Base-by-base conservation (phyloP, 352 stramenopile genomes). In the Phytophthora agathidicida region DNA sequence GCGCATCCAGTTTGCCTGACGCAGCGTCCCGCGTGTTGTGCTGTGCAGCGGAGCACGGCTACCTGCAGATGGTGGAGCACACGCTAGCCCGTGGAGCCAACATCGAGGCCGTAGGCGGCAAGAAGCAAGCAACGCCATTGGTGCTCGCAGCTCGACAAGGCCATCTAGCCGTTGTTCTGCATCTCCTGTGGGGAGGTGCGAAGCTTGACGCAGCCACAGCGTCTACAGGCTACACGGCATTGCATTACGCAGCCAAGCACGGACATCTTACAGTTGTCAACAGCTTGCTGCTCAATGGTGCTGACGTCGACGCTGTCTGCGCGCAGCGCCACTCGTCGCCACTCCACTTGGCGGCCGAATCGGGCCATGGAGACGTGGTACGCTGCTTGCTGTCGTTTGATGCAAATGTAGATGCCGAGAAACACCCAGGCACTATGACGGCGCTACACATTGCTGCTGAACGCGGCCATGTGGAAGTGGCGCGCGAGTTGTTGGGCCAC, bases 361-460 rank as follows among this genome's bases (percentile, higher is more conserved):
- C 69, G 14, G 75, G 75, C 17, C 71, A 86, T 36, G 61, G 69
- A 35, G 75, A 86, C 17, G 72, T 82, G 22, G 75, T 85, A 23
- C 75, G 75, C 8, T 82, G 72, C 28, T 57, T 85, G 28, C 46
- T 85, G 17, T 78, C 73, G 8, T 82, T 82, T 48, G 66, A 82
- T 19, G 75, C 75, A n/a, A 72, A 68, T 35, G 63, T 86, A 19
- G 44, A 81, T 16, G 73, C 73, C 1, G 62, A 82, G 50, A 73
- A 80, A 50, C 64, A 58, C 28, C 37, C 57, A 30, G 61, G 59
- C n/a, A 75, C 64, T 22, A 84, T 83, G 60, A 86, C 71, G 5
- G 65, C 75, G 11, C 55, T 88, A 38, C 77, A 86, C 33, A 84
- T 88, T 47, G 78, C 78, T 10, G 71, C 74, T 0, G 75, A 88